phyloP scores from a whole-genome alignment of 2,329 filamentous ascomycete species.

The Claviceps maximensis region DNA sequence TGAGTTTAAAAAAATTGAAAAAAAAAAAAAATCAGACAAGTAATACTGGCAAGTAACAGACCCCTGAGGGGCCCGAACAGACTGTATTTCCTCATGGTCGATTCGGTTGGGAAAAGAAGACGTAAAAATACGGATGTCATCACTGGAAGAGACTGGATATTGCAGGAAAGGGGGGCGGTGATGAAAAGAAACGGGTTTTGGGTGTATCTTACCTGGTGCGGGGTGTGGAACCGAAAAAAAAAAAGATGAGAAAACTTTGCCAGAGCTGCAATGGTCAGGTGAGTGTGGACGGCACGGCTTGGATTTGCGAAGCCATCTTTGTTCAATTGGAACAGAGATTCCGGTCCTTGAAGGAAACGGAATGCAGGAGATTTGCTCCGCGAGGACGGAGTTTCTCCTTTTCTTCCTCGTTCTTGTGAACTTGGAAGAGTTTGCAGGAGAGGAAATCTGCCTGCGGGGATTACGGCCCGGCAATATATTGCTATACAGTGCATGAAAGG shows the following conservation, averaged over 20 bases:
- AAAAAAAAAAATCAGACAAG: slow-evolving; percentile 48
- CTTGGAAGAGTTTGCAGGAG: not conserved
- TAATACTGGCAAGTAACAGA: slow-evolving; percentile 90
- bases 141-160: slow-evolving; percentile 24
- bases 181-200: not conserved
- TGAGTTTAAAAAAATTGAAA: too few species aligned
- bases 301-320: not conserved
- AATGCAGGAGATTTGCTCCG: too few species aligned
- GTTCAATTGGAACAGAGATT: not conserved
- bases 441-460: not conserved
- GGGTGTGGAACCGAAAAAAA: not conserved
- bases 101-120: slow-evolving; percentile 86
- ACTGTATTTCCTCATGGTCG: slow-evolving; percentile 68
- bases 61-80: slow-evolving; percentile 53
- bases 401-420: too few species aligned
- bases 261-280: not conserved
- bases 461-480: slow-evolving; percentile 17
- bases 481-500: slow-evolving; percentile 19
- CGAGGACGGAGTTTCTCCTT: too few species aligned
- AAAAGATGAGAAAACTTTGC: too few species aligned
- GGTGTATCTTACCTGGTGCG: not conserved
- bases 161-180: slow-evolving; percentile 12
- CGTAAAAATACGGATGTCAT: slow-evolving; percentile 54
- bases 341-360: too few species aligned
- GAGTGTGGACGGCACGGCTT: not conserved